Evolutionary conservation across 805 yeast species (phyloP), one percentile per base, ranked within the genome.

Genomic region (Phaffomyces antillensis): DNA sequence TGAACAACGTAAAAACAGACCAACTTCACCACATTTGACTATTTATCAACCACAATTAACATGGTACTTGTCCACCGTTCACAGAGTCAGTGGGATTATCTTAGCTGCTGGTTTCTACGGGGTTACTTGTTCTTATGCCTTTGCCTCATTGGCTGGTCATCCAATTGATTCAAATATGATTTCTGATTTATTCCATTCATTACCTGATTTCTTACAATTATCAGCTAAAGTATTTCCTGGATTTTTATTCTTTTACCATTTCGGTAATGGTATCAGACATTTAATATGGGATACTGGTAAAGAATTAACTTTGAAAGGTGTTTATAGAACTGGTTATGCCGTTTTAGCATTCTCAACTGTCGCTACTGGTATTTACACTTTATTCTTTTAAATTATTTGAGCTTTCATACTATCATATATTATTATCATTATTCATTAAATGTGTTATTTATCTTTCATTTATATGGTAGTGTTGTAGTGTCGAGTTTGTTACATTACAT

Each of bases 41-140:
- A 90, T 93, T 62, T 91, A 91, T 72, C 75, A 90, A 71, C 95
- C 95, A 37, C 97, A 93, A 71, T 63, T 91, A 53, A 86, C 98
- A 23, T 77, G 84, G 85, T 68, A 77, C 50, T 63, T 93, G 61
- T 89, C 97, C 6, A 71, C 83, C 23, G 65, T 83, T 52, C 98
- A 91, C 69, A 83, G 99, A 75, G 67, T 91, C 58, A 77, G 93
- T 40, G 96, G 97, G 64, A 85, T 89, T 32, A 77, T 81, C 42
- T 69, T 93, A 60, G 96, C 89, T 36, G 77, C 73, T 50, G 84
- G 79, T 11, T 82, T 90, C 65, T 90, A 87, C 66, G 86, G 77
- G 30, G 72, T 89, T 51, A 82, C 96, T 3, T 72, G 81, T 55
- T 71, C 83, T 3, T 89, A 83, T 62, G 95, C 90, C 39, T 79